Base-by-base conservation (phyloP, 1,284 basidiomycete genomes). In the Mrakiaceae sp. region DNA sequence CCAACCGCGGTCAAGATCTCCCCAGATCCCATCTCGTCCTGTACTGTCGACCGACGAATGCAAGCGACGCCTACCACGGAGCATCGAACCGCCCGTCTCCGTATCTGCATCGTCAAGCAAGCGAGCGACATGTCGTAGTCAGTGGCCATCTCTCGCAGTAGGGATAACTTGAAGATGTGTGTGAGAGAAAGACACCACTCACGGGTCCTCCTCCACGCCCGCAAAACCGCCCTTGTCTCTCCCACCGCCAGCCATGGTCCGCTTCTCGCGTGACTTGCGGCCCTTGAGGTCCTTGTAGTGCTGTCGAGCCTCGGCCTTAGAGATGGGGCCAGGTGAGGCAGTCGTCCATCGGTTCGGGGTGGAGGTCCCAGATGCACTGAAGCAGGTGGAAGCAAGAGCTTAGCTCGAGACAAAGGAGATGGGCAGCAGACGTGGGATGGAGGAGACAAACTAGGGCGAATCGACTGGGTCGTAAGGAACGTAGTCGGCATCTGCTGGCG, bases 381-480 rank as follows among this genome's bases (percentile, higher is more conserved):
- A 27, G 27, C 27, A 27, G 27, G 49, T 11, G 16, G 11, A n/a
- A 51, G 16, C 46, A 43, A 4, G 55, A 43, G 43, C 55, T 43
- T 4, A 57, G 55, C 43, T 57, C 46, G 55, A 57, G 11, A 4
- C 42, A n/a, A 5, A 43, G 43, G 8, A 55, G 39, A 47, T 27
- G n/a, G 52, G 43, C 9, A 44, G 62, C 12, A 2, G 16, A 43
- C 8, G 40, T 27, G 53, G 10, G 47, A 55, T 27, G 46, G 10
- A 9, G 40, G 52, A 44, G 9, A 43, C 49, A 16, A 40, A 58
- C 50, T 62, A 66, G 39, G 64, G 64, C 14, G 60, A 62, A 11
- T 62, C 60, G 42, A 66, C 64, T n/a, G 64, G 53, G 55, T 66
- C 64, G 61, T 66, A 66, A 2, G 64, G 64, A 5, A 66, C 64